Percentiles rank a stretch among this genome's conserved stretches.
Conservation (phyloP, 1,284 basidiomycete species). For the Thelephora terrestris region DNA sequence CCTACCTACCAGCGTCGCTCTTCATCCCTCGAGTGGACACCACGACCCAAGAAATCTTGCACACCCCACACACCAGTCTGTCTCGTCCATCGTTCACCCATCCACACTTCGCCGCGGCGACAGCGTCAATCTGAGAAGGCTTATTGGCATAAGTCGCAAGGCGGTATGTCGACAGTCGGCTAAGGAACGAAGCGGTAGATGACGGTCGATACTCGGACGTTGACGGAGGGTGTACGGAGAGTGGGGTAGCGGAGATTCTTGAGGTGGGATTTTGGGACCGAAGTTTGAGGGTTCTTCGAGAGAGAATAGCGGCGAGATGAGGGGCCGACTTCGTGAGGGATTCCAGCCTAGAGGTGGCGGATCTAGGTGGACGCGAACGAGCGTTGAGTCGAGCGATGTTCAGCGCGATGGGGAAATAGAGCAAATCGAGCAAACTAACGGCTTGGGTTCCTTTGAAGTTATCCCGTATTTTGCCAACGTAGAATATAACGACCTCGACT, state of each 20-base stretch:
- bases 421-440: conserved; percentile 27
- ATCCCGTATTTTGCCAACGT: conserved; percentile 68
- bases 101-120: conserved; percentile 67
- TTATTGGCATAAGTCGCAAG: conserved; percentile 71
- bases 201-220: conserved; percentile 66
- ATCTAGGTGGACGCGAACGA: conserved; percentile 12
- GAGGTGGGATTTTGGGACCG: conserved; percentile 13
- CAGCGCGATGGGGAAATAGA: conserved; percentile 2
- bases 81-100: conserved; percentile 75
- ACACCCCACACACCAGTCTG: conserved; percentile 60
- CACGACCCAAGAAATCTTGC: conserved; percentile 61
- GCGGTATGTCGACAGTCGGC: conserved; percentile 65
- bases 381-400: conserved; percentile 1
- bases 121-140: conserved; percentile 59
- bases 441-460: conserved; percentile 35
- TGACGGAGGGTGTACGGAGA: conserved; percentile 22
- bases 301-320: conserved; percentile 55
- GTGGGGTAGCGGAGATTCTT: conserved; percentile 12
- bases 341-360: conserved; percentile 16
- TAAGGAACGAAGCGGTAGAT: conserved; percentile 58
- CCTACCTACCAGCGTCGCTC: conserved; percentile 59
- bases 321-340: conserved; percentile 46
- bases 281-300: conserved; percentile 41
- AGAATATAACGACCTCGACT: conserved; percentile 53
- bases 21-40: conserved; percentile 54